These are phyloP conservation scores for Eurotiales sp. DNA, from an alignment of 2,329 filamentous ascomycete genomes.

Conservation along the genomic window DNA sequence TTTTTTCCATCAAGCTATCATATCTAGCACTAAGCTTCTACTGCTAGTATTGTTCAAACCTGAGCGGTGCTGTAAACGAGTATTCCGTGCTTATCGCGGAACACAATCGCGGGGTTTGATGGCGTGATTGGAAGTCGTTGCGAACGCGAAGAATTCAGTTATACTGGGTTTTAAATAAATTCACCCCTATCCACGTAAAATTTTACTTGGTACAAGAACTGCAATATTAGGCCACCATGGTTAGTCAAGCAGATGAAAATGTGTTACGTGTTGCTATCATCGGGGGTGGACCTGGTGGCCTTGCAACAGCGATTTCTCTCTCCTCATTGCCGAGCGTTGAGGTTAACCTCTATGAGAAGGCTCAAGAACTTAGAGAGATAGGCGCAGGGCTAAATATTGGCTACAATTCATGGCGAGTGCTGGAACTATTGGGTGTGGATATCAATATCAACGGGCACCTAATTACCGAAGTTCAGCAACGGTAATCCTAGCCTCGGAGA, in stretches of 20 bases:
- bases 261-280: constrained; percentile 35
- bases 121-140: no score
- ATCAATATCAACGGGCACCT: constrained; percentile 35
- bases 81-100: no score
- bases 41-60: no score
- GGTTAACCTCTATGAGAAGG: constrained; percentile 43
- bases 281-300: constrained; percentile 37
- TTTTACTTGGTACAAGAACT: no score
- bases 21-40: no score
- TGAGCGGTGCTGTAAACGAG: no score
- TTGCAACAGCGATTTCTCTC: constrained; percentile 46
- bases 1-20: no score
- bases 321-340: constrained; percentile 40
- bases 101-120: neutral
- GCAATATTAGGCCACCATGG: neutral
- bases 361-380: constrained; percentile 43
- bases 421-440: constrained; percentile 45
- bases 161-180: no score
- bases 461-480: constrained; percentile 28
- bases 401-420: constrained; percentile 46
- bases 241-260: neutral
- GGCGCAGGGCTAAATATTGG: constrained; percentile 48
- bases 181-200: no score
- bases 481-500: constrained; percentile 23
- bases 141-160: no score